phyloP scores from a whole-genome alignment of 192 early-diverging fungal species.

The Backusella macrospora region DNA sequence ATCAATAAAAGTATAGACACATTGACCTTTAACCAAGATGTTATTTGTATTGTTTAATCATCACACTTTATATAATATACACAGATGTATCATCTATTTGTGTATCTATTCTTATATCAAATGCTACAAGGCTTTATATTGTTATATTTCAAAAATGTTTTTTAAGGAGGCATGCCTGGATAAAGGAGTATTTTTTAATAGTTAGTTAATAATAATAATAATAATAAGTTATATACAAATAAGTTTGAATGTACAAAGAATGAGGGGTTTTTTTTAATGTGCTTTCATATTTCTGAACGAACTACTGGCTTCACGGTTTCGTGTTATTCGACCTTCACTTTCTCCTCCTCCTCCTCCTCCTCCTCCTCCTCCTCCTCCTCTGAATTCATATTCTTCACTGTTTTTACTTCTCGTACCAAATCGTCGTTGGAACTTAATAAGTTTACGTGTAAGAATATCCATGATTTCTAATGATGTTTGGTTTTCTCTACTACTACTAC shows the following conservation, averaged over 20 bases:
- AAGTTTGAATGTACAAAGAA: not conserved
- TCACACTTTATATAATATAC: too few species aligned
- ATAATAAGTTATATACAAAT: slow-evolving; percentile 19
- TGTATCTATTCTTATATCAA: too few species aligned
- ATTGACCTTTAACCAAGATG: too few species aligned
- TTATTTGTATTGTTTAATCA: too few species aligned
- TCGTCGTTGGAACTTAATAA: slow-evolving; percentile 55
- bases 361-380: not conserved
- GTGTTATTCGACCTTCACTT: slow-evolving; percentile 16
- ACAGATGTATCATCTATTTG: too few species aligned
- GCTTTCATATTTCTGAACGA: slow-evolving; percentile 13
- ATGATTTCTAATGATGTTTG: slow-evolving; percentile 50
- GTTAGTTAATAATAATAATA: slow-evolving; percentile 12
- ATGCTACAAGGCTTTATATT: too few species aligned
- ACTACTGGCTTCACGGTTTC: slow-evolving; percentile 21
- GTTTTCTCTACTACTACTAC: not conserved
- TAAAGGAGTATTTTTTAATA: too few species aligned
- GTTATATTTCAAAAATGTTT: too few species aligned
- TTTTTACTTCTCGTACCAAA: slow-evolving; percentile 29
- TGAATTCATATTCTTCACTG: slow-evolving; percentile 1
- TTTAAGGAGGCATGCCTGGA: too few species aligned
- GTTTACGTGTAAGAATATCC: slow-evolving; percentile 54
- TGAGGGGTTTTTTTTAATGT: not conserved
- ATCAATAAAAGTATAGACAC: too few species aligned
- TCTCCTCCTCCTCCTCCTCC: not conserved